phyloP scores from a whole-genome alignment of 441 rosid genomes.

The Aleurites moluccanus region DNA sequence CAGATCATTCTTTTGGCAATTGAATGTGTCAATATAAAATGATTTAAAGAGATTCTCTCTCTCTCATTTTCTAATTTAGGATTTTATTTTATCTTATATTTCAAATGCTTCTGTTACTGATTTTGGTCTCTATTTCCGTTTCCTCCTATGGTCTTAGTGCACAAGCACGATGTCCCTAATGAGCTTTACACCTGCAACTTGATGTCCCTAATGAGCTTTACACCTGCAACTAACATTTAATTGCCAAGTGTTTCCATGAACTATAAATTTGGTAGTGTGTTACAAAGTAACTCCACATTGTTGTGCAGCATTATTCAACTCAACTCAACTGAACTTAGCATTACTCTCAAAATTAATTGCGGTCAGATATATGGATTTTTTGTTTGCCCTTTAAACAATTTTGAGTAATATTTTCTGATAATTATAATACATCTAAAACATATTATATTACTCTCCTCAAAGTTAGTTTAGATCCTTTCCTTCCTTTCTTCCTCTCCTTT shows the following conservation, averaged over 20 bases:
- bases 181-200: constrained; percentile 2
- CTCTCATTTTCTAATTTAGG: constrained; percentile 2
- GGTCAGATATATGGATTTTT: no score
- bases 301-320: not conserved
- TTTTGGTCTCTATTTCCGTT: not conserved
- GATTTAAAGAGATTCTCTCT: not conserved
- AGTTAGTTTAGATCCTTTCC: no score
- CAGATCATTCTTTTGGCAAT: not conserved
- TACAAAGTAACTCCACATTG: not conserved
- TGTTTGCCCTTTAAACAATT: no score
- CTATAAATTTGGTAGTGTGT: not conserved
- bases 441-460: no score
- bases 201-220: no score
- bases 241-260: not conserved
- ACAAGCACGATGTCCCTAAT: not conserved
- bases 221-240: no score
- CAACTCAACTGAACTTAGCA: no score
- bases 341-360: no score
- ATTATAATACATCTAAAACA: no score
- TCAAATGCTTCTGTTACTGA: not conserved
- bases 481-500: no score
- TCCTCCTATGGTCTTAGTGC: not conserved
- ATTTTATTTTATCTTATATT: not conserved
- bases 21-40: not conserved
- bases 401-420: no score